A percentile compares a stretch with the other conserved stretches of the same genome.
These are phyloP conservation scores for Flueggea neowawraea DNA, from an alignment of 441 rosid genomes.

Conservation along the genomic window DNA sequence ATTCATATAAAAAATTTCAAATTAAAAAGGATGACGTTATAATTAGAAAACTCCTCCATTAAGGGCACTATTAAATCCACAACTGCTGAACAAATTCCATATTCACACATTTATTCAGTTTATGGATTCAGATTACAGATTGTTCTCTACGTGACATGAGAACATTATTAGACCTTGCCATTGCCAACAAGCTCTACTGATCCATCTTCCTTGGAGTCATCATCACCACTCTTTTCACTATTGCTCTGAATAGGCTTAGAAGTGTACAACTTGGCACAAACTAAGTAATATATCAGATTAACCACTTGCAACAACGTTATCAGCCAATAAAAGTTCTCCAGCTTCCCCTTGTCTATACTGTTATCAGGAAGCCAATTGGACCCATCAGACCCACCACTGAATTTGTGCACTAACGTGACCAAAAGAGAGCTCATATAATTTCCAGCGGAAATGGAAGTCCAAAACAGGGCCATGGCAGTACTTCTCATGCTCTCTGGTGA, in stretches of 20 bases:
- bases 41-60: no score
- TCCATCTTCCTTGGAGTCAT: constrained; percentile 19
- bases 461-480: constrained; percentile 74
- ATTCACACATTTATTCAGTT: no score
- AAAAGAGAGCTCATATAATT: constrained; percentile 73
- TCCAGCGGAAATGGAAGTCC: constrained; percentile 71
- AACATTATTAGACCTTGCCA: neutral
- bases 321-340: constrained; percentile 90
- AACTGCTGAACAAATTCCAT: no score
- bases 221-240: constrained; percentile 4
- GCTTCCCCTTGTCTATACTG: constrained; percentile 68
- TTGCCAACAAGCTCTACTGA: constrained; percentile 27
- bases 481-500: constrained; percentile 95
- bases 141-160: no score
- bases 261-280: constrained; percentile 71
- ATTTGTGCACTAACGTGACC: constrained; percentile 64
- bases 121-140: no score
- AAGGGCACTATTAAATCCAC: no score
- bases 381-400: constrained; percentile 50
- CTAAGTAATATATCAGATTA: constrained; percentile 61
- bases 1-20: no score
- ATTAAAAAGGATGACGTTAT: no score
- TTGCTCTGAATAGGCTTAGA: constrained; percentile 64
- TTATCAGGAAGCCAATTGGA: constrained; percentile 86
- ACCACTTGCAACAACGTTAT: constrained; percentile 58